These are phyloP conservation scores for Tolypocladium tropicale DNA, from an alignment of 2,329 filamentous ascomycete genomes.

Conservation along the genomic window DNA sequence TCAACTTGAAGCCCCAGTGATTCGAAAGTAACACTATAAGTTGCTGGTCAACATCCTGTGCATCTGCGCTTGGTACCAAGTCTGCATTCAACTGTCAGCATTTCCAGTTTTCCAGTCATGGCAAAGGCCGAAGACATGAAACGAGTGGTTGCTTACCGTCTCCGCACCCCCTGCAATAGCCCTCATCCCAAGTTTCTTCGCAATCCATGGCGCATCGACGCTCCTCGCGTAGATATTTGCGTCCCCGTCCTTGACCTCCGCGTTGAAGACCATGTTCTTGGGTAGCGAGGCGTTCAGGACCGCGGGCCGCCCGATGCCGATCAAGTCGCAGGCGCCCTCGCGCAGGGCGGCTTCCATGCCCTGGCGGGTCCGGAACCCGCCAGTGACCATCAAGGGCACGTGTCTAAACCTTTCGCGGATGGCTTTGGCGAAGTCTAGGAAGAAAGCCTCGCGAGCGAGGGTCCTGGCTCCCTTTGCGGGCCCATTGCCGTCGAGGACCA, in stretches of 20 bases:
- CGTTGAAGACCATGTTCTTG: conserved; percentile 22
- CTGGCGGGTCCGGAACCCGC: conserved; percentile 45
- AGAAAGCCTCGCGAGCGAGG: conserved; percentile 53
- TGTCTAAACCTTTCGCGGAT: conserved; percentile 33
- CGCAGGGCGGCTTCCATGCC: conserved; percentile 30
- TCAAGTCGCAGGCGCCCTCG: conserved; percentile 27
- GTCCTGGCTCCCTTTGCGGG: conserved; percentile 19
- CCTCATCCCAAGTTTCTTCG: conserved; percentile 11
- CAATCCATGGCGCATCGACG: conserved; percentile 12
- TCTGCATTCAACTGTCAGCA: neutral
- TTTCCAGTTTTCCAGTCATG: neutral
- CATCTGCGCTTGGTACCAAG: neutral
- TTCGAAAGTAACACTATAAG: neutral
- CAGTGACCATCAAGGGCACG: conserved; percentile 46
- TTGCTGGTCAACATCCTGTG: neutral
- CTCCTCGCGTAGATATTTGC: conserved; percentile 18
- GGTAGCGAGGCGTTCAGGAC: conserved; percentile 27
- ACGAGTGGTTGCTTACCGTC: conserved; percentile 2
- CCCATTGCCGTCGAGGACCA: neutral
- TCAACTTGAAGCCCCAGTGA: neutral
- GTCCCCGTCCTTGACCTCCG: conserved; percentile 20
- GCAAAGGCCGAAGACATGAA: too few species aligned
- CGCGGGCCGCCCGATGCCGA: conserved; percentile 29
- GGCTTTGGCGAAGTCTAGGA: conserved; percentile 52
- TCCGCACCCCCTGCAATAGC: conserved; percentile 6